Evolutionary conservation across 805 yeast species (phyloP).

Genomic region (Hanseniaspora lindneri): DNA sequence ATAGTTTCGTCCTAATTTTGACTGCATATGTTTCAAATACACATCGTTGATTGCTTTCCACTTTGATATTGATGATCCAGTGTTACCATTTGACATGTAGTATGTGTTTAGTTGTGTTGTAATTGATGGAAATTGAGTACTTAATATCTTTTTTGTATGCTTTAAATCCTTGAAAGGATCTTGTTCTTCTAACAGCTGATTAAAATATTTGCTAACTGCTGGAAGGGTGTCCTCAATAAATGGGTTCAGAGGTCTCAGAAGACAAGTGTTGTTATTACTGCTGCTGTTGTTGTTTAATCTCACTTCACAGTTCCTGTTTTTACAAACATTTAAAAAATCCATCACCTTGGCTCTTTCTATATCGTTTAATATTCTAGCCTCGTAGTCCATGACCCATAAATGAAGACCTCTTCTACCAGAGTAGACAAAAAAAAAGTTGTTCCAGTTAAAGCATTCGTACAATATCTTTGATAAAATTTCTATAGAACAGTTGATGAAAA

Average conservation of each 20-base stretch:
- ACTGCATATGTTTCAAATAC: conserved; percentile 43
- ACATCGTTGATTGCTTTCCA: conserved; percentile 65
- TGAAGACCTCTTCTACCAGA: conserved; percentile 99
- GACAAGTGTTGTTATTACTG: too few species aligned
- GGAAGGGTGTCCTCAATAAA: conserved; percentile 59
- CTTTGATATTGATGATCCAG: conserved; percentile 46
- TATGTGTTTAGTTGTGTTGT: conserved; percentile 49
- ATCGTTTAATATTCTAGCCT: conserved; percentile 70
- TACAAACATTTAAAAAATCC: conserved; percentile 70
- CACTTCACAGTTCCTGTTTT: conserved; percentile 37
- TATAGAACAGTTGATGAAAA: conserved; percentile 71
- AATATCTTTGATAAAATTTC: conserved; percentile 60
- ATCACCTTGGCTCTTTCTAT: conserved; percentile 62
- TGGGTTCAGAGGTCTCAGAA: conserved; percentile 73
- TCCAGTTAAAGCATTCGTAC: conserved; percentile 79
- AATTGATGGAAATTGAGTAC: conserved; percentile 36
- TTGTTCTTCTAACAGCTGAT: conserved; percentile 62
- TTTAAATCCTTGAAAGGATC: conserved; percentile 59
- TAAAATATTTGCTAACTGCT: conserved; percentile 20
- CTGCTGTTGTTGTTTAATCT: conserved; percentile 38
- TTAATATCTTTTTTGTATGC: conserved; percentile 5
- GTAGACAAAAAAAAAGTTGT: conserved; percentile 83
- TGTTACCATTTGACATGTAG: conserved; percentile 46
- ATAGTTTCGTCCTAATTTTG: conserved; percentile 13
- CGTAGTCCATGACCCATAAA: conserved; percentile 87